Evolutionary conservation across 2,329 filamentous ascomycete species (phyloP).

Genomic region (Zymoseptoria crescenta): DNA sequence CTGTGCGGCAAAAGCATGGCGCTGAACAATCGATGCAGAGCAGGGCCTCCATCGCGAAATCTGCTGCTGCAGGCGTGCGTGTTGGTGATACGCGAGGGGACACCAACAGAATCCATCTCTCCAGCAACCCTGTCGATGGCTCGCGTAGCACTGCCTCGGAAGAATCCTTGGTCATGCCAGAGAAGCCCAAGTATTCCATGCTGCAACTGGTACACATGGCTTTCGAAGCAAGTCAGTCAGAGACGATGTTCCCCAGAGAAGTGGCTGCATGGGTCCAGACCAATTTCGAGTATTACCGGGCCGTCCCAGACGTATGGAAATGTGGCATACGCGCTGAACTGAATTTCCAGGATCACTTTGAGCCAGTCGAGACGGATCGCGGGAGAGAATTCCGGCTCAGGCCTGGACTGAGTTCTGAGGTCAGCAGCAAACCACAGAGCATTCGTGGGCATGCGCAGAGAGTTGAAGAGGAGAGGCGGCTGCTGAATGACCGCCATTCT

Average conservation of each 20-base stretch:
- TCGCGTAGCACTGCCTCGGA: background rate
- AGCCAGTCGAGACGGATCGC: background rate
- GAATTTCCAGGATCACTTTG: constrained; percentile 1
- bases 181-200: constrained; percentile 1
- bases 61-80: background rate
- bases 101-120: background rate
- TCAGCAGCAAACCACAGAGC: background rate
- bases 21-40: background rate
- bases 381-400: constrained; percentile 3
- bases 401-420: background rate
- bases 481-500: background rate
- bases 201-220: constrained; percentile 6
- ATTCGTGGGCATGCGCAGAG: background rate
- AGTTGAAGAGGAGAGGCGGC: background rate
- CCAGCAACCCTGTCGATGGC: background rate
- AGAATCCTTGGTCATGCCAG: background rate
- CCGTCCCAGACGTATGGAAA: constrained; percentile 1
- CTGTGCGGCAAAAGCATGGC: background rate
- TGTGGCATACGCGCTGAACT: constrained; percentile 2
- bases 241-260: constrained; percentile 1
- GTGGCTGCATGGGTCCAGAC: constrained; percentile 5
- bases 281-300: constrained; percentile 4
- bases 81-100: background rate
- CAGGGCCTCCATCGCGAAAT: background rate
- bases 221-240: constrained; percentile 1